Percentiles rank a stretch among this genome's conserved stretches.
phyloP scores from a whole-genome alignment of 345 rosid species.

The Passiflora organensis region DNA sequence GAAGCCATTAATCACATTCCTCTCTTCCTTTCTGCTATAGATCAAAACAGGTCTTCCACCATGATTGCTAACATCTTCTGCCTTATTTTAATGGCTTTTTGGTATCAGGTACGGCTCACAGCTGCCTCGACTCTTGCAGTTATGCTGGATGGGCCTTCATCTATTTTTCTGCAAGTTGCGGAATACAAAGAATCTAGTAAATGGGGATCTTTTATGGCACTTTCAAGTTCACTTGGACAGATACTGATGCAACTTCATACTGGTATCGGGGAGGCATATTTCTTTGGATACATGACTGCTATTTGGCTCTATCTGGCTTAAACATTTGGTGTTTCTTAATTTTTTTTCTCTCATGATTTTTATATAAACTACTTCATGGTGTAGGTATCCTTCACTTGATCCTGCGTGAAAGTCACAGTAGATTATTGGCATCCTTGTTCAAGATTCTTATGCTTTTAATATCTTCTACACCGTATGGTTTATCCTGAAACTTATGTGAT shows the following conservation, averaged over 20 bases:
- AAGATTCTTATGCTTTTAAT: constrained; percentile 72
- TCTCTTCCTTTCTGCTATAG: too few species aligned
- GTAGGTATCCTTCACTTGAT: constrained; percentile 75
- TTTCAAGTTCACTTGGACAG: constrained; percentile 80
- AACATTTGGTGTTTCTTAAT: constrained; percentile 1
- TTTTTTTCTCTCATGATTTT: constrained; percentile 11
- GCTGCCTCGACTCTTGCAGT: constrained; percentile 69
- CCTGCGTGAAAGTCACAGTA: constrained; percentile 61
- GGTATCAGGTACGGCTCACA: constrained; percentile 66
- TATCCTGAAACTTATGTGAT: constrained; percentile 16
- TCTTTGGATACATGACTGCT: constrained; percentile 13
- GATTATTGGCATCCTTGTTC: constrained; percentile 67
- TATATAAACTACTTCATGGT: constrained; percentile 14
- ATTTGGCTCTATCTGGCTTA: constrained; percentile 6
- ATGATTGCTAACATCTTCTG: too few species aligned
- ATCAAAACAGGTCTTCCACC: too few species aligned
- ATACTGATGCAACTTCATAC: constrained; percentile 86
- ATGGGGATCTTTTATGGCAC: constrained; percentile 69
- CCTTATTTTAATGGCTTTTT: constrained; percentile 20
- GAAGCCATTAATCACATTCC: too few species aligned
- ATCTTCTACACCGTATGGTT: constrained; percentile 86
- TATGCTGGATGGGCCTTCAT: constrained; percentile 83
- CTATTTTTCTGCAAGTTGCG: constrained; percentile 83
- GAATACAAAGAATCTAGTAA: constrained; percentile 75
- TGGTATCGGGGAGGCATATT: constrained; percentile 43